Evolutionary conservation across 1,284 basidiomycete genomes (phyloP), one percentile per base, ranked within the genome.

Genomic region (Rhizoctonia solani): DNA sequence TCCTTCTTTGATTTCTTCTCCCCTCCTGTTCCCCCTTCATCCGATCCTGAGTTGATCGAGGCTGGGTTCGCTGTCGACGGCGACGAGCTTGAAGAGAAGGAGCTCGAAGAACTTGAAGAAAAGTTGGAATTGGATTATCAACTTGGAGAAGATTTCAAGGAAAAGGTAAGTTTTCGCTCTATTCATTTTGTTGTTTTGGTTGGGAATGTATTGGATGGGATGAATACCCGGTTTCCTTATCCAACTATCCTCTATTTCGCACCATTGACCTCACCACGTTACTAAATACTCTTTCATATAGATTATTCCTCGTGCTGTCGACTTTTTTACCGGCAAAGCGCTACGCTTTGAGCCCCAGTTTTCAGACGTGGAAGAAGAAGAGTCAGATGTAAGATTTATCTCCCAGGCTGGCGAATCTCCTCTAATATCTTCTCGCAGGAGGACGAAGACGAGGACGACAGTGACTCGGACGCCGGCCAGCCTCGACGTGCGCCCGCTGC

Each of bases 1-100:
- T 96, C 94, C 13, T 97, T 98, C 85, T 98, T 98, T 88, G 94
- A 94, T 84, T 98, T 97, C 81, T 98, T 98, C 85, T 81, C 81
- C 67, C 95, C 95, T 6, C 95, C 93, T n/a, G 77, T 81, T 42
- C 88, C 90, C n/a, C 88, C 90, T 13, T 78, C 82, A 6, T 86
- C 89, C 30, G 89, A 90, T 61, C 30, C 59, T 27, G 59, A 63
- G 13, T n/a, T 63, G n/a, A 53, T 63, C 34, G 59, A 46, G 11
- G 42, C 29, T 37, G 59, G 59, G 25, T 30, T 50, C 25, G 82
- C 81, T 47, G 78, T 89, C 66, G 88, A 92, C 74, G 84, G 81
- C 16, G 88, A 85, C 2, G 91, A 92, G 13, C 79, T 90, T 25
- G 89, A 91, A 0, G 90, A 90, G n/a, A 92, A 92, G 0, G 92